Conservation (phyloP, 2,329 filamentous ascomycete genomes). For the Penicillium sp. region DNA sequence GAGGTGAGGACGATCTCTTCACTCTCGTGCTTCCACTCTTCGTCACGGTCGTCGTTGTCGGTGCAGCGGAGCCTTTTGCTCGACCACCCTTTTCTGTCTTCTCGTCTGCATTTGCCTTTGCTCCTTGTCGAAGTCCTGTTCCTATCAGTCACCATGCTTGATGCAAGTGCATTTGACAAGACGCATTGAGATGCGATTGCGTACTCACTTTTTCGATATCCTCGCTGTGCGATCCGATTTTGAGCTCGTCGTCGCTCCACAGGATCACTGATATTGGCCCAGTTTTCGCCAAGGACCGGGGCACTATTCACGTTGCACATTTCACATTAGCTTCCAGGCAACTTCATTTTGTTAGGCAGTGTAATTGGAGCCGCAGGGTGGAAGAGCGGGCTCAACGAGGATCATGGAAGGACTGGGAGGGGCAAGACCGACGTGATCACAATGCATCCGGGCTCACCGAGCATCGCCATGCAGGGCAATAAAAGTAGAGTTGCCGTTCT, state of each 20-base stretch:
- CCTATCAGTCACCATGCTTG: background rate
- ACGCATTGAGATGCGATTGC: background rate
- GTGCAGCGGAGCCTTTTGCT: background rate
- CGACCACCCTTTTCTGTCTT: background rate
- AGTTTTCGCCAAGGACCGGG: constrained; percentile 6
- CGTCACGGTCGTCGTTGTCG: background rate
- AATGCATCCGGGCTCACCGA: constrained; percentile 2
- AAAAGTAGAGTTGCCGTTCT: too few relatives aligned
- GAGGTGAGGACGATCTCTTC: background rate
- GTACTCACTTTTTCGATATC: constrained; percentile 7
- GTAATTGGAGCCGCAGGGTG: background rate
- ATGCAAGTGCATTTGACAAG: background rate
- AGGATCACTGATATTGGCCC: constrained; percentile 10
- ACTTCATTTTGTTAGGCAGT: background rate
- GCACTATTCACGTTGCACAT: background rate
- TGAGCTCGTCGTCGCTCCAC: constrained; percentile 9
- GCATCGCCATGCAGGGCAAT: constrained; percentile 1
- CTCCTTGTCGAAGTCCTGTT: background rate
- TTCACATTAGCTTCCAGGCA: constrained; percentile 1
- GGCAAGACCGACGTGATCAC: constrained; percentile 1
- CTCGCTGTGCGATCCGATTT: constrained; percentile 9
- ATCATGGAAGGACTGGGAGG: background rate
- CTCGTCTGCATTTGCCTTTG: background rate
- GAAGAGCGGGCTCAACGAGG: too few relatives aligned
- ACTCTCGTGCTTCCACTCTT: too few relatives aligned